These are phyloP conservation scores for Fusarium illudens DNA, from an alignment of 2,329 filamentous ascomycete species.

Conservation along the genomic window DNA sequence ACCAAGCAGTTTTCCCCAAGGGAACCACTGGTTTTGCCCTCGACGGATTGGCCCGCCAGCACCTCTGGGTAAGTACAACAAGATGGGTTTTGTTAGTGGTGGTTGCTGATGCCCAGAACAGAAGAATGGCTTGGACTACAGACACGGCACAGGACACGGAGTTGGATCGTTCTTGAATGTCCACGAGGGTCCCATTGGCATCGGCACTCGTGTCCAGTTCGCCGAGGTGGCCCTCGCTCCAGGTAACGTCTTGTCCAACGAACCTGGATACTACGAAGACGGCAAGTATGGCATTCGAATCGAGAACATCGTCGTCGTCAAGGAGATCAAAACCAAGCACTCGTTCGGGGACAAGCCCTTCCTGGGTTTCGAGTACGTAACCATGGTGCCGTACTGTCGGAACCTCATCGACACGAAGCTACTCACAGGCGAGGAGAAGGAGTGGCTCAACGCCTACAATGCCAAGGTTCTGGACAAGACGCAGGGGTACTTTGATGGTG, in stretches of 20 bases:
- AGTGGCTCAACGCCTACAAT: constrained; percentile 90
- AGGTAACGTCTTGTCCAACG: constrained; percentile 96
- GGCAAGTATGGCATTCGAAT: constrained; percentile 94
- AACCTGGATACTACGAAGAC: constrained; percentile 97
- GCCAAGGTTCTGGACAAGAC: constrained; percentile 84
- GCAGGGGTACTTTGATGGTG: constrained; percentile 75
- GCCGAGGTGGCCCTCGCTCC: constrained; percentile 87
- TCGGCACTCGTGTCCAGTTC: constrained; percentile 90
- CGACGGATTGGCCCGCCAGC: constrained; percentile 87
- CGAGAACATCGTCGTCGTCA: constrained; percentile 93
- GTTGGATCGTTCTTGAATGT: constrained; percentile 96
- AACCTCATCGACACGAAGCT: constrained; percentile 82
- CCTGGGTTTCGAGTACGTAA: constrained; percentile 95
- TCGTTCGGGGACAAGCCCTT: constrained; percentile 94
- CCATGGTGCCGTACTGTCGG: constrained; percentile 93
- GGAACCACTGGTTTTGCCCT: constrained; percentile 93
- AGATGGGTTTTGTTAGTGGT: neutral
- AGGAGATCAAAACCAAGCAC: constrained; percentile 85
- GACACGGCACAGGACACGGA: constrained; percentile 95
- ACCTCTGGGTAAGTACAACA: constrained; percentile 76
- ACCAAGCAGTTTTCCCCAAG: constrained; percentile 89
- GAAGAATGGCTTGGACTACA: constrained; percentile 84
- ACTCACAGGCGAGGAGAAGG: constrained; percentile 76
- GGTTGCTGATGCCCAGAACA: constrained; percentile 37
- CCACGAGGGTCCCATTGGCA: constrained; percentile 95